phyloP scores from a whole-genome alignment of 2,329 filamentous ascomycete genomes.

The Diaporthe aspalathi region DNA sequence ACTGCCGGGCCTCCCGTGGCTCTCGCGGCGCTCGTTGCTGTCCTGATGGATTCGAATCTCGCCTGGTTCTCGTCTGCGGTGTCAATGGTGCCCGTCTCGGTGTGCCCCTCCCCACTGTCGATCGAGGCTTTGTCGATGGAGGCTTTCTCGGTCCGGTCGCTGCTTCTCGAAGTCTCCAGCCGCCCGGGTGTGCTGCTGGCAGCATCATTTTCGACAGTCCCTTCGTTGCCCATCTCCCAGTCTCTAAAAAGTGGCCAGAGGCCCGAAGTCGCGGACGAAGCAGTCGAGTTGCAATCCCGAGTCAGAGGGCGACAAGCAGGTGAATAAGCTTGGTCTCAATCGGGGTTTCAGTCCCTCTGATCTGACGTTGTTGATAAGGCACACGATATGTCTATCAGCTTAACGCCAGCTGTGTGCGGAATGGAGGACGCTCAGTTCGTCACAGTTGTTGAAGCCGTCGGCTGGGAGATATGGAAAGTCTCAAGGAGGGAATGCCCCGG shows the following conservation, averaged over 20 bases:
- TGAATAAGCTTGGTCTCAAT: not conserved
- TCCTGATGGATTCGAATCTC: constrained; percentile 45
- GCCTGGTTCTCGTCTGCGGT: constrained; percentile 30
- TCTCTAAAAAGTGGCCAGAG: not conserved
- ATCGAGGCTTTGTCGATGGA: constrained; percentile 31
- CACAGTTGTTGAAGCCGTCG: constrained; percentile 1
- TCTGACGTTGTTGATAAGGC: not conserved
- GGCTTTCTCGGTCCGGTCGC: constrained; percentile 38
- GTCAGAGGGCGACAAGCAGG: not conserved
- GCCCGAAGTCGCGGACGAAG: not conserved
- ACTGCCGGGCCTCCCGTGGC: constrained; percentile 30
- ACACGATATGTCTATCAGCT: not conserved
- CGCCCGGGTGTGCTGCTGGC: not conserved
- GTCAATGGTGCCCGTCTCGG: constrained; percentile 27
- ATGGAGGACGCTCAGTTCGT: not conserved
- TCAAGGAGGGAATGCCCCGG: not conserved
- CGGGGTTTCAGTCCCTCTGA: not conserved
- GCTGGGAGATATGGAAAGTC: not conserved
- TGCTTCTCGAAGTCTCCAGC: not conserved
- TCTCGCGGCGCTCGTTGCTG: constrained; percentile 31
- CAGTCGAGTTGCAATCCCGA: not conserved
- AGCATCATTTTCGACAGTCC: not conserved
- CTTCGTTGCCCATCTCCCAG: constrained; percentile 39
- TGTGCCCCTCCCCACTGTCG: constrained; percentile 25
- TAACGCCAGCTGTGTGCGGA: not conserved